These are phyloP conservation scores for Globisporangium irregulare DNA, from an alignment of 352 stramenopile species.

Conservation along the genomic window DNA sequence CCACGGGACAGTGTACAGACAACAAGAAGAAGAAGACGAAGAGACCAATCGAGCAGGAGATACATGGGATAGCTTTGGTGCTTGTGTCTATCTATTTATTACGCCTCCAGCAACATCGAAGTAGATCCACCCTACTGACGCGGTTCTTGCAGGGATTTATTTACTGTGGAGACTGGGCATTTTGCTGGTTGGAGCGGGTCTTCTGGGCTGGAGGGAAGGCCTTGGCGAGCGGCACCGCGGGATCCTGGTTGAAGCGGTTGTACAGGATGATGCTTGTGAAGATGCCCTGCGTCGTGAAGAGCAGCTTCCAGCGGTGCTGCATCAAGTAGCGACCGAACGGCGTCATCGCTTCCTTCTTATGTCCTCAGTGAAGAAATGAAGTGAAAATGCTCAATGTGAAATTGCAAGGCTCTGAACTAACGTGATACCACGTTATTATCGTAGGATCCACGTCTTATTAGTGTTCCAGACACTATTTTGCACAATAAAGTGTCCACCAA, in stretches of 20 bases:
- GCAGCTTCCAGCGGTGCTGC: conserved; percentile 72
- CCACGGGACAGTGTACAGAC: not conserved
- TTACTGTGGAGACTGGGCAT: not conserved
- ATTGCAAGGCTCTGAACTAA: not conserved
- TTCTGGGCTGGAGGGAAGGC: conserved; percentile 10
- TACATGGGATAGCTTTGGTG: not conserved
- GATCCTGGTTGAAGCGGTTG: conserved; percentile 44
- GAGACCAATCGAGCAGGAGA: not conserved
- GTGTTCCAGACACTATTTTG: not conserved
- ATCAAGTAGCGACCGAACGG: conserved; percentile 55
- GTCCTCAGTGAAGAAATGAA: not conserved
- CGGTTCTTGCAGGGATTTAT: not conserved
- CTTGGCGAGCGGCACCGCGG: conserved; percentile 14
- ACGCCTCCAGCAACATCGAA: not conserved
- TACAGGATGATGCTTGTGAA: conserved; percentile 64
- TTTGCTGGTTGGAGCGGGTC: not conserved
- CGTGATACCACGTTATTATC: not conserved
- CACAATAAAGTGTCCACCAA: not conserved
- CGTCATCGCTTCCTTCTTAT: conserved; percentile 24
- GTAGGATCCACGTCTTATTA: not conserved
- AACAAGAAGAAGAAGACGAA: not conserved
- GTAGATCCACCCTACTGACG: not conserved
- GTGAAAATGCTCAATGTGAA: not conserved
- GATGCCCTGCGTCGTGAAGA: conserved; percentile 67
- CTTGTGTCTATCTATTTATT: not conserved